A percentile compares a stretch with the other conserved stretches of the same genome.
phyloP scores from a whole-genome alignment of 1,139 yeast genomes.

The Yamadazyma trypodendri region DNA sequence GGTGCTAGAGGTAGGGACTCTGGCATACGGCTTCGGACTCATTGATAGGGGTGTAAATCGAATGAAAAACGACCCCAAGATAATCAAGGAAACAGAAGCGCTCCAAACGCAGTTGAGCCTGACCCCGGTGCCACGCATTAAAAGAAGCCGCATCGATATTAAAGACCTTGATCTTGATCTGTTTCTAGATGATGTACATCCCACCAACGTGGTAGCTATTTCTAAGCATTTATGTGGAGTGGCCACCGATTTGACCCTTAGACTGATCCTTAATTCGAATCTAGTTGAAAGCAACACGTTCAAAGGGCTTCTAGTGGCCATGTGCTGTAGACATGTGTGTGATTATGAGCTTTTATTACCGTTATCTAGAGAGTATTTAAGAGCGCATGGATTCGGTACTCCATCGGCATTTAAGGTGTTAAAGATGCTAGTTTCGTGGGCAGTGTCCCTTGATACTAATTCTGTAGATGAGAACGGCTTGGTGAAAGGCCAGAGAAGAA shows the following conservation, averaged over 20 bases:
- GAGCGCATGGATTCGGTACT: slow-evolving; percentile 27
- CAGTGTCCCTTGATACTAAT: slow-evolving; percentile 58
- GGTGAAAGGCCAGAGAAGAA: slow-evolving; percentile 46
- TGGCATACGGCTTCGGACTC: slow-evolving; percentile 50
- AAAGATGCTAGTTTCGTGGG: slow-evolving; percentile 80
- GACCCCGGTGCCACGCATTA: slow-evolving; percentile 31
- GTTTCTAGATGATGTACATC: slow-evolving; percentile 31
- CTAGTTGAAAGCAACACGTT: slow-evolving; percentile 21
- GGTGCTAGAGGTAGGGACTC: neutral
- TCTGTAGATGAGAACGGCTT: slow-evolving; percentile 20
- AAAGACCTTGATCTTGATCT: slow-evolving; percentile 63
- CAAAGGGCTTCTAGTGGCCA: slow-evolving; percentile 74
- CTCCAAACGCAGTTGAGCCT: slow-evolving; percentile 12
- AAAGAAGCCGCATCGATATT: slow-evolving; percentile 69
- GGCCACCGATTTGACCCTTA: slow-evolving; percentile 82
- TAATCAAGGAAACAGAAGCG: slow-evolving; percentile 51
- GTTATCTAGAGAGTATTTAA: slow-evolving; percentile 45
- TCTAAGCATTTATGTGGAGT: slow-evolving; percentile 93
- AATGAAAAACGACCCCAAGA: slow-evolving; percentile 73
- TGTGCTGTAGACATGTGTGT: slow-evolving; percentile 94
- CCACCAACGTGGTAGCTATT: slow-evolving; percentile 50
- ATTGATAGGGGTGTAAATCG: slow-evolving; percentile 79
- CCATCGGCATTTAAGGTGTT: slow-evolving; percentile 50
- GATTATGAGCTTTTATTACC: slow-evolving; percentile 50
- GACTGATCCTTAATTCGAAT: slow-evolving; percentile 55